These are phyloP conservation scores for Fistulina hepatica DNA, from an alignment of 1,284 basidiomycete species.

Conservation along the genomic window DNA sequence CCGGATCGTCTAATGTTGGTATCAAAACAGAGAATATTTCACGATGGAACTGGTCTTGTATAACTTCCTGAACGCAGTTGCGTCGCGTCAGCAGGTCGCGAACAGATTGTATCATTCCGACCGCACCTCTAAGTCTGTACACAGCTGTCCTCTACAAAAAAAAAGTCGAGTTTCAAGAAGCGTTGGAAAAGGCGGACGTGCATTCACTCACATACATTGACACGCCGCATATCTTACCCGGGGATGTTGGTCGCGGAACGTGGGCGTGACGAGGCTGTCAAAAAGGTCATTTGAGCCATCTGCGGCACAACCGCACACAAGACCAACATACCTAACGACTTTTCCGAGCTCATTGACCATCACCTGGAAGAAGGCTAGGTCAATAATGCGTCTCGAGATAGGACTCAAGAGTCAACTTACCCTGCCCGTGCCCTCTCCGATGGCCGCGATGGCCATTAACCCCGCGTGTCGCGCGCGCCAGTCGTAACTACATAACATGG, in stretches of 20 bases:
- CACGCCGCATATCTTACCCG: slow-evolving; percentile 77
- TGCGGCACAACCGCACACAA: background rate
- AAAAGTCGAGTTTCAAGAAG: slow-evolving; percentile 1
- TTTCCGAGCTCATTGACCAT: slow-evolving; percentile 70
- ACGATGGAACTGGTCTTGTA: slow-evolving; percentile 58
- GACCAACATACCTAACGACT: slow-evolving; percentile 49
- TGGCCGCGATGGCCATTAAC: slow-evolving; percentile 69
- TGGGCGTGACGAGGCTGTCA: slow-evolving; percentile 58
- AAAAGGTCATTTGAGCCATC: background rate
- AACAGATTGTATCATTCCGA: background rate
- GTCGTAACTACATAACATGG: slow-evolving; percentile 67
- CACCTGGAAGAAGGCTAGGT: slow-evolving; percentile 30
- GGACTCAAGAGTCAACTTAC: slow-evolving; percentile 21
- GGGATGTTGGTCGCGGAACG: slow-evolving; percentile 70
- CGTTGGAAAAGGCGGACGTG: slow-evolving; percentile 3
- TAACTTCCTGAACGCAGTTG: slow-evolving; percentile 45
- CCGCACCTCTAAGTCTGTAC: slow-evolving; percentile 67
- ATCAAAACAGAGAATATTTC: slow-evolving; percentile 62
- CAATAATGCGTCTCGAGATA: background rate
- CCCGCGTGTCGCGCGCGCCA: slow-evolving; percentile 77
- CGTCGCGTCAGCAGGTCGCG: background rate
- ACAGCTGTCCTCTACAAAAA: slow-evolving; percentile 58
- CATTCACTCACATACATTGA: slow-evolving; percentile 64
- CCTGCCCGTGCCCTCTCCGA: slow-evolving; percentile 66
- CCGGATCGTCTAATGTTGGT: slow-evolving; percentile 63